phyloP scores from a whole-genome alignment of 805 yeast species.

The Ogataea allantospora region DNA sequence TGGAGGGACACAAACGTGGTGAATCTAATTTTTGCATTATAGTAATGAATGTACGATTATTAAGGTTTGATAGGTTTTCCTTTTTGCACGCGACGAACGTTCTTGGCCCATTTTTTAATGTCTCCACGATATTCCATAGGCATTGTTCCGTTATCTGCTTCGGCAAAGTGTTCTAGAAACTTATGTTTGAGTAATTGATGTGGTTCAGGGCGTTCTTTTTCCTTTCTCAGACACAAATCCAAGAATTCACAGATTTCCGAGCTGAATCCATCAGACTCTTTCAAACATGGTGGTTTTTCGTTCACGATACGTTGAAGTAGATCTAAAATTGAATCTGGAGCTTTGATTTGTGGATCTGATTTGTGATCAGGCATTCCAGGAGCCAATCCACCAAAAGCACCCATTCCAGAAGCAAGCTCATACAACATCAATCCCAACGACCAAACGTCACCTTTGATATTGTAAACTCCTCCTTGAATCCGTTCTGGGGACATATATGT shows the following conservation, averaged over 20 bases:
- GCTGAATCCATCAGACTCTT: constrained; percentile 44
- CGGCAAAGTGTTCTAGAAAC: constrained; percentile 30
- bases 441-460: constrained; percentile 98
- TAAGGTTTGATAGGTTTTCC: constrained; percentile 29
- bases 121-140: constrained; percentile 25
- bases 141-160: constrained; percentile 33
- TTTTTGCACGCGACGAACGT: constrained; percentile 37
- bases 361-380: constrained; percentile 23
- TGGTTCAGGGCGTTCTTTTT: constrained; percentile 73
- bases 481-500: constrained; percentile 98
- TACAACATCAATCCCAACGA: constrained; percentile 87
- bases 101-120: constrained; percentile 37
- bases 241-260: constrained; percentile 62
- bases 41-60: constrained; percentile 4
- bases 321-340: constrained; percentile 85
- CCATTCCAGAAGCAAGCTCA: constrained; percentile 82
- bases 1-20: constrained; percentile 4
- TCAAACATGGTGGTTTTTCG: constrained; percentile 80
- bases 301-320: constrained; percentile 89
- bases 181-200: constrained; percentile 54
- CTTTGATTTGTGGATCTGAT: constrained; percentile 27
- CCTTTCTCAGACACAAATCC: constrained; percentile 69
- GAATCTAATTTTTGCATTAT: neutral
- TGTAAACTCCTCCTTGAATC: constrained; percentile 90
- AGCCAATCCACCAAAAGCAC: constrained; percentile 60